phyloP scores from a whole-genome alignment of 2,329 filamentous ascomycete species.

The Claviceps sp. region DNA sequence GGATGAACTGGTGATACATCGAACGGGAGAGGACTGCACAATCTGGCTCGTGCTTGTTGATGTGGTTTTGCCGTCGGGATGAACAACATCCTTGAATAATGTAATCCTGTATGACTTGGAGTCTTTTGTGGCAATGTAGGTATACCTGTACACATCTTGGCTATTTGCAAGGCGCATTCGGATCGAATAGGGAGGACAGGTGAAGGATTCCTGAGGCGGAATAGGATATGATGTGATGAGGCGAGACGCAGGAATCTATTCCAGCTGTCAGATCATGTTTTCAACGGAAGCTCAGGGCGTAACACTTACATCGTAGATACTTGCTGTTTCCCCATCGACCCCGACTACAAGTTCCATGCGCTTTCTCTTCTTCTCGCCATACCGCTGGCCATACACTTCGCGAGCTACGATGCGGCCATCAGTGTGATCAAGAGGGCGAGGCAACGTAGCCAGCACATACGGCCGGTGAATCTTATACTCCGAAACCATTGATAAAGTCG shows the following conservation, averaged over 20 bases:
- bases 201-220: conserved; percentile 50
- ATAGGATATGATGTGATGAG: conserved; percentile 55
- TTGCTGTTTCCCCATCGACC: conserved; percentile 51
- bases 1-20: conserved; percentile 21
- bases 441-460: conserved; percentile 48
- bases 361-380: conserved; percentile 46
- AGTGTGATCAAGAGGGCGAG: conserved; percentile 40
- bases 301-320: conserved; percentile 47
- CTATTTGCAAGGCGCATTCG: conserved; percentile 35
- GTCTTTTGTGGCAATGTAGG: conserved; percentile 44
- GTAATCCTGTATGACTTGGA: conserved; percentile 37
- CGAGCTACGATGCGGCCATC: conserved; percentile 41
- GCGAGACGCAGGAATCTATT: conserved; percentile 44
- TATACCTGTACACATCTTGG: conserved; percentile 41
- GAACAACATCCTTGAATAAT: conserved; percentile 44
- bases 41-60: conserved; percentile 34
- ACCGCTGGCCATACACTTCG: conserved; percentile 46
- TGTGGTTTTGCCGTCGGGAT: conserved; percentile 35
- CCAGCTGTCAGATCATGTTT: conserved; percentile 1
- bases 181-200: conserved; percentile 47
- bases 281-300: background rate
- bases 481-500: conserved; percentile 33
- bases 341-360: conserved; percentile 50
- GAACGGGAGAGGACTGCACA: conserved; percentile 25
- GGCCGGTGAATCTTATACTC: conserved; percentile 51